Evolutionary conservation across 176 grass and related monocot genomes (phyloP), one percentile per base, ranked within the genome.

Genomic region (Cocos nucifera): DNA sequence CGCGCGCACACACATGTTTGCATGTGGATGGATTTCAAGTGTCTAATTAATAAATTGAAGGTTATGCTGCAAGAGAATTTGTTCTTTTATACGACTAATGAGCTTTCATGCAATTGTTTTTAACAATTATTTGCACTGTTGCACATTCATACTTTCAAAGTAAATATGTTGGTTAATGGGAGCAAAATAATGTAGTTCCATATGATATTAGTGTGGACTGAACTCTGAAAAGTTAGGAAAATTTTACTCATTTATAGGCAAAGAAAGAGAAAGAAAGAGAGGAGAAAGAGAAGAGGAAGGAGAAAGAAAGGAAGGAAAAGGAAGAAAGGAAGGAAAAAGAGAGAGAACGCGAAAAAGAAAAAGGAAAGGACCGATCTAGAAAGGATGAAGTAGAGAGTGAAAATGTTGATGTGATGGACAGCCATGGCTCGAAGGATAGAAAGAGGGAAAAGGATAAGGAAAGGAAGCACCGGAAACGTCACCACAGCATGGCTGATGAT

Each of bases 381-480:
- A 90, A 79, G 62, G 87, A 82, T 74, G 87, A 86, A 63, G 68
- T 57, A 32, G 93, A 98, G 29, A 70, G 66, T 69, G 84, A 97
- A 60, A 67, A 28, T 74, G 81, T 61, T 82, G 87, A 88, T 63
- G 51, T 70, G 53, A 32, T 56, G 66, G 84, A 97, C 51, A 69
- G 39, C 28, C 70, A 82, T 75, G 66, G 60, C 66, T 75, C 75
- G 4, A 98, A 98, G 63, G 88, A 98, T 55, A 88, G 81, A 64
- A 90, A 83, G 63, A 80, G 80, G 53, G 93, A 92, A 14, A 95
- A 87, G 55, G 86, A 90, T 64, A 98, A 82, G 85, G 88, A 92
- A 62, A 98, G 86, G 80, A 98, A 98, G 69, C 88, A 98, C 63
- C 82, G 89, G 69, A 92, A 81, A 61, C 84, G 82, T 48, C 82